phyloP scores from a whole-genome alignment of 306 rosid genomes.

The Trichosanthes cucumerina region DNA sequence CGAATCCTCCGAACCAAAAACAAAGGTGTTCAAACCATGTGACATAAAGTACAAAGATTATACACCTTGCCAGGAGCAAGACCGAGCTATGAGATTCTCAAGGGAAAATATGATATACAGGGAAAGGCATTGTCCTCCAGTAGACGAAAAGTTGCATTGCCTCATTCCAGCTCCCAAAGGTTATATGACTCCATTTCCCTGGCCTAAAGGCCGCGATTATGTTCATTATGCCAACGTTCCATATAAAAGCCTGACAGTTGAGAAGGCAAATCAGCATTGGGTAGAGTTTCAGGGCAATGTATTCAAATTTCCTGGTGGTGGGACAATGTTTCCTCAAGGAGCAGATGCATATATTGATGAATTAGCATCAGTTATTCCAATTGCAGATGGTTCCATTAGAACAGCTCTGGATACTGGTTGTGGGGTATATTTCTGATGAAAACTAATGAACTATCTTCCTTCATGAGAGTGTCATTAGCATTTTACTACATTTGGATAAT shows the following conservation, averaged over 20 bases:
- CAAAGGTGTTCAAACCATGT: constrained; percentile 62
- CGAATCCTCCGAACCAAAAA: constrained; percentile 46
- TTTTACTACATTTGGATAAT: neutral
- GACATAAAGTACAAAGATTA: constrained; percentile 53
- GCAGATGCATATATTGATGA: constrained; percentile 87
- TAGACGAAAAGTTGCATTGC: constrained; percentile 71
- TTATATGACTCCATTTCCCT: constrained; percentile 71
- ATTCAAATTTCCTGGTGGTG: constrained; percentile 97
- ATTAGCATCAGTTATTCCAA: constrained; percentile 79
- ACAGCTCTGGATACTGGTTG: constrained; percentile 96
- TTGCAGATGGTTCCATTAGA: constrained; percentile 76
- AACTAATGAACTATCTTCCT: neutral
- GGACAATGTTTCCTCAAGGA: constrained; percentile 95
- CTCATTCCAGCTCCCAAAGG: constrained; percentile 90
- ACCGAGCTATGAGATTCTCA: constrained; percentile 84
- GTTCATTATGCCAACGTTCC: constrained; percentile 89
- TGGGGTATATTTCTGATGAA: constrained; percentile 44
- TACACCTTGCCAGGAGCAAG: constrained; percentile 99
- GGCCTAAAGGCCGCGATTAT: constrained; percentile 97
- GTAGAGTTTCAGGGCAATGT: constrained; percentile 82
- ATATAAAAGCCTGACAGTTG: constrained; percentile 69
- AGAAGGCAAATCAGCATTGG: constrained; percentile 94
- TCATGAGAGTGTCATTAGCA: neutral
- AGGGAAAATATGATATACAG: constrained; percentile 95
- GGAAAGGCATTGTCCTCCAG: constrained; percentile 92